Evolutionary conservation across 2,329 filamentous ascomycete genomes (phyloP).

Genomic region (Aspergillus sp.): DNA sequence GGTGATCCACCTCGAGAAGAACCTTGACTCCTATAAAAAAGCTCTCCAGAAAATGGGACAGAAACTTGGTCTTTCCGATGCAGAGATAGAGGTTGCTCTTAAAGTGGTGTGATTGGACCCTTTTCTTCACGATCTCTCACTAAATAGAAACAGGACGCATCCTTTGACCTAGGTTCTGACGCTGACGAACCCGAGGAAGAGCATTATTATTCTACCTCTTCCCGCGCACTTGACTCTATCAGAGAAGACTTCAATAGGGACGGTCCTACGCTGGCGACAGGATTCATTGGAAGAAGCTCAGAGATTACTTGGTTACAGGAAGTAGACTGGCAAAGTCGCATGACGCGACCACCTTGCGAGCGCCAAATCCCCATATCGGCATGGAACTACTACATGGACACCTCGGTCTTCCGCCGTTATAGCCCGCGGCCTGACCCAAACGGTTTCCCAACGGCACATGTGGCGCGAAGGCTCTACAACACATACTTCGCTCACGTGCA

Average conservation of each 20-base stretch:
- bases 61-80: slow-evolving; percentile 36
- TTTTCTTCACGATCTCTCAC: slow-evolving; percentile 4
- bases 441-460: slow-evolving; percentile 13
- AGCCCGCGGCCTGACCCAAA: too few species aligned
- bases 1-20: slow-evolving; percentile 41
- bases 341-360: not conserved
- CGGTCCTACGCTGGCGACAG: slow-evolving; percentile 37
- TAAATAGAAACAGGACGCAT: slow-evolving; percentile 24
- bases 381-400: slow-evolving; percentile 42
- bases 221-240: slow-evolving; percentile 32
- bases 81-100: slow-evolving; percentile 34
- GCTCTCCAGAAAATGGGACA: slow-evolving; percentile 36
- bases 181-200: too few species aligned
- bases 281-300: slow-evolving; percentile 46
- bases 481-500: slow-evolving; percentile 44
- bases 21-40: slow-evolving; percentile 42
- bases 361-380: slow-evolving; percentile 28
- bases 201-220: not conserved
- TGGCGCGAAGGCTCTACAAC: slow-evolving; percentile 40
- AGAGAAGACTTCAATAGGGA: slow-evolving; percentile 44
- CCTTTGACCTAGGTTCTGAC: slow-evolving; percentile 15
- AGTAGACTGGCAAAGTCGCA: slow-evolving; percentile 32
- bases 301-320: slow-evolving; percentile 47
- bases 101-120: slow-evolving; percentile 26
- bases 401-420: slow-evolving; percentile 11